A percentile compares a stretch with the other conserved stretches of the same genome.
phyloP scores from a whole-genome alignment of 2,329 filamentous ascomycete genomes.

The Trichoderma guizhouense region DNA sequence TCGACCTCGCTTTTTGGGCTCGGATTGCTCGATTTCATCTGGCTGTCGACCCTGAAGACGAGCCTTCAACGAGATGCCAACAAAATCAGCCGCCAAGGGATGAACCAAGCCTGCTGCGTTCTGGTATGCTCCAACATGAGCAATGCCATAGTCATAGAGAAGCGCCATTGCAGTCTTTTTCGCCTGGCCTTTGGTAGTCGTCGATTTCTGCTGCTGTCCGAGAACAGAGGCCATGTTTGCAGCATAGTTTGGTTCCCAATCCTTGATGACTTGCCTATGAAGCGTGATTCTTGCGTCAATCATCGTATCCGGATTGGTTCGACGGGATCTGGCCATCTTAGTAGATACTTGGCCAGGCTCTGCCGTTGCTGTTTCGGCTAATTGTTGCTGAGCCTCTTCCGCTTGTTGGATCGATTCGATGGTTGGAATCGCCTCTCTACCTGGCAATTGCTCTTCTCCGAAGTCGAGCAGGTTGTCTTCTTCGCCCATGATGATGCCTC shows the following conservation, averaged over 20 bases:
- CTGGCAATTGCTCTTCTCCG: conserved; percentile 38
- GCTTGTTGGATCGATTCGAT: neutral
- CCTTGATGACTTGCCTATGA: conserved; percentile 35
- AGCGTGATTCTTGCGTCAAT: conserved; percentile 36
- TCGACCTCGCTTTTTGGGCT: conserved; percentile 26
- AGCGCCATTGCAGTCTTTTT: conserved; percentile 35
- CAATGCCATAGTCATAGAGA: conserved; percentile 36
- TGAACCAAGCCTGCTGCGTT: conserved; percentile 34
- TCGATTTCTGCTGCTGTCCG: conserved; percentile 24
- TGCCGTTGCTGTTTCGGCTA: conserved; percentile 24
- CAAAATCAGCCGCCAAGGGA: conserved; percentile 43
- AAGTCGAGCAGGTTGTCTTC: conserved; percentile 34
- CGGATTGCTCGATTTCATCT: conserved; percentile 21
- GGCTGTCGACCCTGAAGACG: conserved; percentile 27
- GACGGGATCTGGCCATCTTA: conserved; percentile 25
- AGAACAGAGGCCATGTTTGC: conserved; percentile 51
- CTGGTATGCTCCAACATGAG: conserved; percentile 27
- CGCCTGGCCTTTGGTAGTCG: conserved; percentile 35
- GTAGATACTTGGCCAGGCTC: conserved; percentile 23
- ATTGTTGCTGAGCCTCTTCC: neutral
- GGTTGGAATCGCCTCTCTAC: conserved; percentile 34
- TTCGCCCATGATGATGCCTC: conserved; percentile 22
- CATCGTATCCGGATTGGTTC: conserved; percentile 28
- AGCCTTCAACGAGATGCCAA: conserved; percentile 43
- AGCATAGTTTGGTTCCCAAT: conserved; percentile 44